Evolutionary conservation across 2,329 filamentous ascomycete genomes (phyloP), one percentile per base, ranked within the genome.

Genomic region (Exophiala bonariae): DNA sequence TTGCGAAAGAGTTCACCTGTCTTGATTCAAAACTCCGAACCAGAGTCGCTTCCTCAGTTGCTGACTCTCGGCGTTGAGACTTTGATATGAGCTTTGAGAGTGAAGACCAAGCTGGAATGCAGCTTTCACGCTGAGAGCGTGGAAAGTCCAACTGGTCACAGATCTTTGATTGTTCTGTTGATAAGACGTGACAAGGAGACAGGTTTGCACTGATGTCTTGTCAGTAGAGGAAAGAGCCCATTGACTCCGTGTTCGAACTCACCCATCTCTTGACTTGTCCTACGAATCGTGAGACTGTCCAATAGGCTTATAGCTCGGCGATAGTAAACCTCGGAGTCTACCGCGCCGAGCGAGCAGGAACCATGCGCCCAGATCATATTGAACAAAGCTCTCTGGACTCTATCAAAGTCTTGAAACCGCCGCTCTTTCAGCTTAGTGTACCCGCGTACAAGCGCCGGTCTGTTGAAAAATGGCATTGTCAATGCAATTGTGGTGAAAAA

Each of bases 101-200:
- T 38, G 35, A 13, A 38, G 18, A 13, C 35, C 35, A 16, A 38
- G 35, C 19, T 38, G 14, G 19, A 38, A 38, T 9, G 35, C 35
- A 4, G 35, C 35, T n/a, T 38, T 38, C 18, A 38, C 35, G n/a
- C 11, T 19, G 4, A 38, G 18, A 20, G 35, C n/a, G n/a, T 38
- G 35, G 19, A 17, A 38, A 7, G 35, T 38, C 35, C 35, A 38
- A 38, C 35, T 38, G 4, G n/a, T 20, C 7, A 38, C 19, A 7
- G 35, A 38, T 9, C n/a, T 4, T n/a, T 19, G 35, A 20, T 38
- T 16, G n/a, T 38, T 38, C n/a, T 38, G 35, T n/a, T 38, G 35
- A 19, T 4, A 38, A 4, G n/a, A 8, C 4, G 35, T 19, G 4
- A 38, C 18, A 13, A 38, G 18, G 7, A 38, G 35, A 13, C 16